phyloP scores from a whole-genome alignment of 805 yeast genomes.

The Brettanomyces anomalus region DNA sequence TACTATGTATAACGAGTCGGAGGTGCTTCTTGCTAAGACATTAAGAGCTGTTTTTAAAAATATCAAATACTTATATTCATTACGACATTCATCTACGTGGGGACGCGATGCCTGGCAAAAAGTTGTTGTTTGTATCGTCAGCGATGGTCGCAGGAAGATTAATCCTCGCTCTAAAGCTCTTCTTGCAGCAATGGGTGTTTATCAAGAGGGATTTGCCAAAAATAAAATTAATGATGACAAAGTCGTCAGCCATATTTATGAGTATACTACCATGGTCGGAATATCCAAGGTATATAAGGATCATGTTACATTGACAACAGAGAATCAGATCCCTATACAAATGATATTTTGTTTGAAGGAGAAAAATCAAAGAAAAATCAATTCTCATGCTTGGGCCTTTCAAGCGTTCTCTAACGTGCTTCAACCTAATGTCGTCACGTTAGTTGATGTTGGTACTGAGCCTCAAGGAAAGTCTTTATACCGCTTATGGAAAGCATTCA shows the following conservation, averaged over 20 bases:
- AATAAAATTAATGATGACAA: conserved; percentile 75
- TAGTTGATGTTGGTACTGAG: conserved; percentile 91
- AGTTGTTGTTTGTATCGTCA: conserved; percentile 78
- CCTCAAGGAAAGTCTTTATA: conserved; percentile 80
- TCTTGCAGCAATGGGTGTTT: conserved; percentile 79
- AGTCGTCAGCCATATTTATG: conserved; percentile 84
- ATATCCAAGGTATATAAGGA: conserved; percentile 52
- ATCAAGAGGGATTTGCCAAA: conserved; percentile 94
- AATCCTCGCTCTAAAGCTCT: conserved; percentile 72
- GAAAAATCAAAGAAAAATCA: conserved; percentile 79
- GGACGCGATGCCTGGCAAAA: conserved; percentile 96
- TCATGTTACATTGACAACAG: conserved; percentile 58
- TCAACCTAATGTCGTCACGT: conserved; percentile 72
- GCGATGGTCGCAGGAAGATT: conserved; percentile 86
- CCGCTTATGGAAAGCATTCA: conserved; percentile 82
- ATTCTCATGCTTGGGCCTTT: conserved; percentile 95
- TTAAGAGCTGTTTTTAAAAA: conserved; percentile 87
- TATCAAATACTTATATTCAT: conserved; percentile 62
- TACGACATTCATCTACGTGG: conserved; percentile 65
- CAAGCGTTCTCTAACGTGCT: conserved; percentile 82
- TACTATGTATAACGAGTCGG: conserved; percentile 88
- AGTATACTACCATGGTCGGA: conserved; percentile 88
- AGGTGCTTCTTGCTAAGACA: conserved; percentile 72
- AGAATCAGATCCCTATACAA: conserved; percentile 71
- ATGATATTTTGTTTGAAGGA: conserved; percentile 85